These are phyloP conservation scores for Triticum dicoccoides DNA, from an alignment of 176 grass and related monocot genomes.

Conservation along the genomic window DNA sequence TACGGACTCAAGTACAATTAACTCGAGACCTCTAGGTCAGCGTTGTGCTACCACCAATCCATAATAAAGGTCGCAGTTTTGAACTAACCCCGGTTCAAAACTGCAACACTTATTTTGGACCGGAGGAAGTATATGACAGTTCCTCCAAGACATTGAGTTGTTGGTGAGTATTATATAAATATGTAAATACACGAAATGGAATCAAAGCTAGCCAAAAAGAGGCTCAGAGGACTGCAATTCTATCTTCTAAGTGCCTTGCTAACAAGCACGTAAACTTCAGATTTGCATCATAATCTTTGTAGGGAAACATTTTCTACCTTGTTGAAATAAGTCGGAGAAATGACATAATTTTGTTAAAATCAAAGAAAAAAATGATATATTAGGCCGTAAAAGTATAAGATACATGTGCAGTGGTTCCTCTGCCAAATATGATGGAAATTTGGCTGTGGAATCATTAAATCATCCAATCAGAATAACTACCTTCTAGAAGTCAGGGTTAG, in stretches of 20 bases:
- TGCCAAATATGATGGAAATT: not conserved
- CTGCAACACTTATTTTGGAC: too few relatives aligned
- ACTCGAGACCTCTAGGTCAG: not conserved
- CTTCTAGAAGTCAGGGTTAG: not conserved
- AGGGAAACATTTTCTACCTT: not conserved
- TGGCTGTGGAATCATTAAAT: not conserved
- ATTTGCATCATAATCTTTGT: not conserved
- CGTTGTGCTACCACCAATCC: too few relatives aligned
- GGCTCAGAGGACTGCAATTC: not conserved
- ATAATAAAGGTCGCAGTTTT: too few relatives aligned
- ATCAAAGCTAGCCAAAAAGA: not conserved
- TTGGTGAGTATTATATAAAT: not conserved
- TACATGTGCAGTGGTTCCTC: not conserved
- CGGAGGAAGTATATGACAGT: not conserved
- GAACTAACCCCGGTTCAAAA: too few relatives aligned
- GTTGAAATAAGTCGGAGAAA: not conserved
- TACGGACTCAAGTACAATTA: not conserved
- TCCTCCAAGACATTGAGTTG: not conserved
- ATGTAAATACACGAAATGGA: not conserved
- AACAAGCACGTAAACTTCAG: not conserved
- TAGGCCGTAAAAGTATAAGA: not conserved
- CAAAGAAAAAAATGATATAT: not conserved
- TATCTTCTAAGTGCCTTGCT: not conserved
- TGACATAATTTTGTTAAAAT: not conserved
- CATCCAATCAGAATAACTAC: not conserved